phyloP scores from a whole-genome alignment of 129 eudicot genomes.

The Artemisia annua region DNA sequence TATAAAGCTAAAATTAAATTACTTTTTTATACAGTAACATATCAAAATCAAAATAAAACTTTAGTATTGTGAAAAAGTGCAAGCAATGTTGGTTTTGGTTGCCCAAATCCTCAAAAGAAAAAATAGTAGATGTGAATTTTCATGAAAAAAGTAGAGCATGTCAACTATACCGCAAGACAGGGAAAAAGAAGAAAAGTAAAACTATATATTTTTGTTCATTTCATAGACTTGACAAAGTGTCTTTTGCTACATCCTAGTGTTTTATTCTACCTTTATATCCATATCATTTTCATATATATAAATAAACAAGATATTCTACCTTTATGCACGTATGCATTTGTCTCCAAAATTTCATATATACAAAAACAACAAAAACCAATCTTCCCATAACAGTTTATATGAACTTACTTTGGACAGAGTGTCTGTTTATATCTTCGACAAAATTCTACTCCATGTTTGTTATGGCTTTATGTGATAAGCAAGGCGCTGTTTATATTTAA shows the following conservation, averaged over 20 bases:
- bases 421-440: no score
- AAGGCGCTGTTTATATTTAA: no score
- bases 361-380: no score
- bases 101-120: slow-evolving; percentile 35
- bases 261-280: background rate
- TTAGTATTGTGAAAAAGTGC: background rate
- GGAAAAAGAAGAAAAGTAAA: slow-evolving; percentile 19
- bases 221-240: slow-evolving; percentile 15
- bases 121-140: slow-evolving; percentile 27
- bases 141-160: slow-evolving; percentile 33
- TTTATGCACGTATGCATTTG: background rate
- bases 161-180: slow-evolving; percentile 32
- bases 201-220: background rate
- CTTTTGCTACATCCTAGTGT: slow-evolving; percentile 9
- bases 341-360: no score
- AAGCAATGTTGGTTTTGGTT: slow-evolving; percentile 11
- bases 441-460: no score
- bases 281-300: background rate
- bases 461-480: no score
- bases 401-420: no score
- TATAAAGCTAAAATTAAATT: no score
- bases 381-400: no score
- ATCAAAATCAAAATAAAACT: background rate
- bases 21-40: background rate
- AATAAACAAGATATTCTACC: background rate